Evolutionary conservation across 495 filamentous ascomycete genomes (phyloP), one percentile per base, ranked within the genome.

Genomic region (Penicillium waksmanii): DNA sequence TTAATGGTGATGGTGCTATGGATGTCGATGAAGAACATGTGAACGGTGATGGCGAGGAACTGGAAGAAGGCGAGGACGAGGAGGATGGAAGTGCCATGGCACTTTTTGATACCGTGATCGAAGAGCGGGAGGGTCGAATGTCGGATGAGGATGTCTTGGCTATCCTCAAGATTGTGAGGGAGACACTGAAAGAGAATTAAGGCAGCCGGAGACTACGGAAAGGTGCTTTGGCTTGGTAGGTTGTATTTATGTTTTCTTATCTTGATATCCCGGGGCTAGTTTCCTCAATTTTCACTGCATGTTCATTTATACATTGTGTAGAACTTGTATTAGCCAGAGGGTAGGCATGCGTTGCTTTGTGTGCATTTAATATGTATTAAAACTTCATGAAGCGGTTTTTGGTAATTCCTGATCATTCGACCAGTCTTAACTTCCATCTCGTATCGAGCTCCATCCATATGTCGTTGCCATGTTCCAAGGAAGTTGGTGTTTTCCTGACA

Each of bases 91-190:
- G 74, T 17, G 72, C 75, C 9, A 50, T 73, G 50, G 77, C 73
- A 9, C 54, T 80, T 47, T 61, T 79, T 52, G 75, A 78, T 64
- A 69, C 69, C 43, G 69, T 80, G 18, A 71, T 80, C 67, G 77
- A 80, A 60, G 77, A 80, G 66, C 59, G 75, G 35, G 77, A 78
- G 62, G 64, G 72, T 51, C 62, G 77, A 43, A 66, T 80, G 46
- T 65, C 63, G 11, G 63, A 75, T 43, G 76, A 73, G 51, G 69
- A 80, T 63, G 70, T 76, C 15, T 44, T 43, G 48, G 57, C 47
- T 57, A 67, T 80, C 48, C 58, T 79, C 53, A 60, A 47, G 27
- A 73, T 77, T 56, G 73, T 79, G 58, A 62, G 70, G 57, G 67
- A 77, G 65, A 70, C 67, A 12, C 54, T 80, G 50, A 66, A 34